Evolutionary conservation across 2,329 filamentous ascomycete species (phyloP).

Genomic region (Trichophyton schoenleinii): DNA sequence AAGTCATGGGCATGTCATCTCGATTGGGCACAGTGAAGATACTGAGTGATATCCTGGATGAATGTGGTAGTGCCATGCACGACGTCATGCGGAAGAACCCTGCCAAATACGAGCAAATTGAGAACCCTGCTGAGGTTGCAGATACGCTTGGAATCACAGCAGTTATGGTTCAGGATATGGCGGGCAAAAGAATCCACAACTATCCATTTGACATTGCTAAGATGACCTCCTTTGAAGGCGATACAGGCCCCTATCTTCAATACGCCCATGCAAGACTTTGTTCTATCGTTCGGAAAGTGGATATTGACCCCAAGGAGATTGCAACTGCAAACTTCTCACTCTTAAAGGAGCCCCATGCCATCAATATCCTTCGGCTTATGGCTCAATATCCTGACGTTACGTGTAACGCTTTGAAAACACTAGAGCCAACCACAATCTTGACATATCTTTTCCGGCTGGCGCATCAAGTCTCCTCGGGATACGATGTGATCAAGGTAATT

Average conservation of each 20-base stretch:
- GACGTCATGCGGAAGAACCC: conserved; percentile 76
- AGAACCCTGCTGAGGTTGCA: conserved; percentile 59
- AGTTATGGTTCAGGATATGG: conserved; percentile 91
- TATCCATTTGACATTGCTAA: conserved; percentile 66
- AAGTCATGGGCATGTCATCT: conserved; percentile 59
- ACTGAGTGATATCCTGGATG: conserved; percentile 51
- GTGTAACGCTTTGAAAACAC: conserved; percentile 69
- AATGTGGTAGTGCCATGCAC: conserved; percentile 78
- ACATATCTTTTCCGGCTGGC: conserved; percentile 54
- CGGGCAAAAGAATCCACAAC: conserved; percentile 58
- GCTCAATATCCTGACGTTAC: conserved; percentile 77
- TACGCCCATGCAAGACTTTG: conserved; percentile 64
- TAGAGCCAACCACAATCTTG: conserved; percentile 58
- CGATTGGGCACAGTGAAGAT: conserved; percentile 58
- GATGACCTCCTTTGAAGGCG: conserved; percentile 75
- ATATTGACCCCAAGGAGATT: conserved; percentile 46
- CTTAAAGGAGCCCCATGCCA: conserved; percentile 58
- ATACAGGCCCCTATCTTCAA: conserved; percentile 75
- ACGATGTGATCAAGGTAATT: conserved; percentile 30
- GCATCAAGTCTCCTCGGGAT: conserved; percentile 10
- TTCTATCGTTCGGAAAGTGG: conserved; percentile 47
- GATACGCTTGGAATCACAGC: conserved; percentile 73
- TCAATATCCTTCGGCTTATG: conserved; percentile 62
- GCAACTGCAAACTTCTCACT: conserved; percentile 52
- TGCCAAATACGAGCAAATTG: conserved; percentile 70